phyloP scores from a whole-genome alignment of 768 basidiomycete species.

The Suillus americanus region DNA sequence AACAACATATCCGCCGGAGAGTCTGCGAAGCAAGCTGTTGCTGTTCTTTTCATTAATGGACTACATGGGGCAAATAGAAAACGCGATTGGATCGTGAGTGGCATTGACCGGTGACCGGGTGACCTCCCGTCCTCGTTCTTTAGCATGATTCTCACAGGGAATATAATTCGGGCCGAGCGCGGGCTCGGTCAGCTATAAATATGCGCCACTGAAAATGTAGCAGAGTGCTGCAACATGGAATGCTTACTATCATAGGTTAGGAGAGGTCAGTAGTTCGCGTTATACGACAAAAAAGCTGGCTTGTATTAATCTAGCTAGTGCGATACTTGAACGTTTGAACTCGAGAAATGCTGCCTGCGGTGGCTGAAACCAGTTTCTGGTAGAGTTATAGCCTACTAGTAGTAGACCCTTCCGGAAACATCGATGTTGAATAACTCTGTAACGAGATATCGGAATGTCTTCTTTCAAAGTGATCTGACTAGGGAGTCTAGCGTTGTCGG shows the following conservation, averaged over 20 bases:
- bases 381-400: too few relatives aligned
- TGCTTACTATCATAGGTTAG: neutral
- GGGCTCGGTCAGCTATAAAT: neutral
- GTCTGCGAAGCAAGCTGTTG: slow-evolving; percentile 77
- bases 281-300: neutral
- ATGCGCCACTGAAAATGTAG: neutral
- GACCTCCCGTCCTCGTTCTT: neutral
- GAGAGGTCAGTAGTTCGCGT: neutral
- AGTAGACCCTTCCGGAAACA: too few relatives aligned
- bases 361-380: too few relatives aligned
- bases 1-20: slow-evolving; percentile 47
- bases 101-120: too few relatives aligned
- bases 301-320: neutral
- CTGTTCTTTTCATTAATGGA: slow-evolving; percentile 73
- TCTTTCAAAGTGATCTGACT: too few relatives aligned
- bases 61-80: slow-evolving; percentile 55
- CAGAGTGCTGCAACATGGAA: neutral
- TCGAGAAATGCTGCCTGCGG: too few relatives aligned
- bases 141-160: neutral
- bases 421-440: too few relatives aligned
- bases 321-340: too few relatives aligned
- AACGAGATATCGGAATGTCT: too few relatives aligned
- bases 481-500: too few relatives aligned
- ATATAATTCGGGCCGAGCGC: neutral
- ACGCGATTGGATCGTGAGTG: slow-evolving; percentile 73